These are phyloP conservation scores for Aspergillus pseudoglaucus DNA, from an alignment of 2,329 filamentous ascomycete species.

Conservation along the genomic window DNA sequence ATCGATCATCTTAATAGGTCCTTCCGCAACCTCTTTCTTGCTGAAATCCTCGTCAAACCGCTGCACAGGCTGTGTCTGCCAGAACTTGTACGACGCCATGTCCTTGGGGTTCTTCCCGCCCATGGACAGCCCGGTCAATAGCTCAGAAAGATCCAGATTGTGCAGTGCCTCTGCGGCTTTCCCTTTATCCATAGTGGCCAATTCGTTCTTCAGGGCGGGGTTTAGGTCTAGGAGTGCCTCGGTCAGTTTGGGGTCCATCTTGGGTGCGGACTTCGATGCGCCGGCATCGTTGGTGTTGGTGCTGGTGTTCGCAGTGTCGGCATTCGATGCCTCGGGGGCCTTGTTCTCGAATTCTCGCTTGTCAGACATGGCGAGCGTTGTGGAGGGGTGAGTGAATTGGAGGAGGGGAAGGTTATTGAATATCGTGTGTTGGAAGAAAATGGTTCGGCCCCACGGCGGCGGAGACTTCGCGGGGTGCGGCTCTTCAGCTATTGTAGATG, in stretches of 20 bases:
- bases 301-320: conserved; percentile 1
- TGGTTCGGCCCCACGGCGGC: conserved; percentile 21
- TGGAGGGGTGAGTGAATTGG: conserved; percentile 1
- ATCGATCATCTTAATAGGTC: conserved; percentile 74
- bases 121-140: conserved; percentile 54
- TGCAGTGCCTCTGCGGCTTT: conserved; percentile 46
- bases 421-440: conserved; percentile 3
- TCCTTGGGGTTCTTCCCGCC: conserved; percentile 88
- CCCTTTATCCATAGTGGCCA: conserved; percentile 65
- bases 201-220: conserved; percentile 62
- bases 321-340: conserved; percentile 12
- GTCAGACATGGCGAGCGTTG: conserved; percentile 25
- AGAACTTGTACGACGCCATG: conserved; percentile 97
- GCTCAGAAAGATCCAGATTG: conserved; percentile 42
- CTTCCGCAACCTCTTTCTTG: conserved; percentile 56
- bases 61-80: conserved; percentile 93
- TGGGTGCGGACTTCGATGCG: conserved; percentile 17
- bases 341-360: conserved; percentile 30
- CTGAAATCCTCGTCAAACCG: conserved; percentile 54
- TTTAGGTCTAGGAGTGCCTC: conserved; percentile 42
- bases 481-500: not conserved
- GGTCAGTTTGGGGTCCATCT: conserved; percentile 33
- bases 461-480: not conserved
- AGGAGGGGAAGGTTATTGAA: conserved; percentile 4
- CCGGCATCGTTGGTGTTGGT: conserved; percentile 20